Conservation (phyloP, 345 rosid genomes). For the Carallia pectinifolia region DNA sequence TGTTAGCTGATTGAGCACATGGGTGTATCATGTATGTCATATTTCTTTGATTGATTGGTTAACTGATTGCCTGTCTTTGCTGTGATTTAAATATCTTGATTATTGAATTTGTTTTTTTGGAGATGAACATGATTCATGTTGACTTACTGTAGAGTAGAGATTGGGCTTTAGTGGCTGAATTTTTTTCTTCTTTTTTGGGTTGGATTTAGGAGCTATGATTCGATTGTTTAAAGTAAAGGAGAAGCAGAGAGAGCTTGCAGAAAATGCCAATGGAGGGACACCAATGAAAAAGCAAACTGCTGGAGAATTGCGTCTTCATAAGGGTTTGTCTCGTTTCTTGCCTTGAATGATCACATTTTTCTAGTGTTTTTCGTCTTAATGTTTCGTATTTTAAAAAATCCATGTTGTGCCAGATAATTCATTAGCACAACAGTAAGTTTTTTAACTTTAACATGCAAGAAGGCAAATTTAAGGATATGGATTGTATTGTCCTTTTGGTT, state of each 20-base stretch:
- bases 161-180: not conserved
- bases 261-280: slow-evolving; percentile 53
- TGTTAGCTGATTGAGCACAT: too few species aligned
- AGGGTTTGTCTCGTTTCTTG: slow-evolving; percentile 43
- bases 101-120: too few species aligned
- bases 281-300: slow-evolving; percentile 71
- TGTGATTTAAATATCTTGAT: too few species aligned
- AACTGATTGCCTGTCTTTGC: too few species aligned
- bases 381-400: too few species aligned
- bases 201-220: slow-evolving; percentile 54
- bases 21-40: too few species aligned
- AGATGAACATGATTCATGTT: not conserved
- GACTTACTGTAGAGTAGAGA: not conserved
- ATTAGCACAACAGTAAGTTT: too few species aligned
- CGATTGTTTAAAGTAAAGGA: slow-evolving; percentile 80
- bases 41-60: too few species aligned
- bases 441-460: too few species aligned
- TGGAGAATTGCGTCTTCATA: slow-evolving; percentile 85
- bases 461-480: too few species aligned
- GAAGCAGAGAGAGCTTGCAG: slow-evolving; percentile 77
- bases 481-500: too few species aligned
- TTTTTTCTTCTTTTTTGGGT: not conserved
- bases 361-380: not conserved
- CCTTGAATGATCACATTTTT: not conserved
- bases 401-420: too few species aligned